phyloP scores from a whole-genome alignment of 495 filamentous ascomycete species.

The Pseudevernia furfuracea region DNA sequence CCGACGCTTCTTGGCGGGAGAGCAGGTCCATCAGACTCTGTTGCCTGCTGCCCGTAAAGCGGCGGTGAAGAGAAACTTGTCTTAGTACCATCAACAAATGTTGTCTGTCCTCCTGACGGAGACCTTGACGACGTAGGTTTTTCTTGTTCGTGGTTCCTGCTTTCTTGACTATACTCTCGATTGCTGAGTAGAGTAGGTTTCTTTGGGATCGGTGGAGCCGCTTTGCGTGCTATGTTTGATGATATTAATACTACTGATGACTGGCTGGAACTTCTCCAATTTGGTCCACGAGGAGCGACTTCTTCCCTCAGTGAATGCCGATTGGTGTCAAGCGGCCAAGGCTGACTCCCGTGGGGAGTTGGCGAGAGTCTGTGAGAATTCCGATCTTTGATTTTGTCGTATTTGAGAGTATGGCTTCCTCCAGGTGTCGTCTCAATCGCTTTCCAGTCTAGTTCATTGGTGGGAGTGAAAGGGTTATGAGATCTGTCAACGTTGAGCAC shows the following conservation, averaged over 20 bases:
- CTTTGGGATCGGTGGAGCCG: slow-evolving; percentile 36
- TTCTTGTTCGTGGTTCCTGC: neutral
- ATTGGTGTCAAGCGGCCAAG: neutral
- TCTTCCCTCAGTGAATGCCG: neutral
- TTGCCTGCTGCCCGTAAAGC: slow-evolving; percentile 1
- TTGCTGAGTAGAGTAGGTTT: slow-evolving; percentile 32
- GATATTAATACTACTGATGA: slow-evolving; percentile 15
- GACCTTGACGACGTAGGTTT: neutral
- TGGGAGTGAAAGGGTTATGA: slow-evolving; percentile 70
- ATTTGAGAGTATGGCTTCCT: neutral
- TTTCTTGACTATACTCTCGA: neutral
- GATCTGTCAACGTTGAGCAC: slow-evolving; percentile 64
- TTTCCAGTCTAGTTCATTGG: slow-evolving; percentile 72
- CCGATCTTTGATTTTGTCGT: neutral
- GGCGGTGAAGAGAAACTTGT: slow-evolving; percentile 3
- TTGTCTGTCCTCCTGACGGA: neutral
- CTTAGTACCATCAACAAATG: neutral
- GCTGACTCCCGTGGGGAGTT: neutral
- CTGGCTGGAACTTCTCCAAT: slow-evolving; percentile 1
- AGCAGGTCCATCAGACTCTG: slow-evolving; percentile 8
- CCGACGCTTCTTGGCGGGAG: slow-evolving; percentile 8
- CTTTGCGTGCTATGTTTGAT: slow-evolving; percentile 28
- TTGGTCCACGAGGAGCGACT: neutral
- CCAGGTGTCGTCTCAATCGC: slow-evolving; percentile 27
- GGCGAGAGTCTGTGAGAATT: neutral